Evolutionary conservation across 2,329 filamentous ascomycete species (phyloP).

Genomic region (Phaeosphaeria sp.): DNA sequence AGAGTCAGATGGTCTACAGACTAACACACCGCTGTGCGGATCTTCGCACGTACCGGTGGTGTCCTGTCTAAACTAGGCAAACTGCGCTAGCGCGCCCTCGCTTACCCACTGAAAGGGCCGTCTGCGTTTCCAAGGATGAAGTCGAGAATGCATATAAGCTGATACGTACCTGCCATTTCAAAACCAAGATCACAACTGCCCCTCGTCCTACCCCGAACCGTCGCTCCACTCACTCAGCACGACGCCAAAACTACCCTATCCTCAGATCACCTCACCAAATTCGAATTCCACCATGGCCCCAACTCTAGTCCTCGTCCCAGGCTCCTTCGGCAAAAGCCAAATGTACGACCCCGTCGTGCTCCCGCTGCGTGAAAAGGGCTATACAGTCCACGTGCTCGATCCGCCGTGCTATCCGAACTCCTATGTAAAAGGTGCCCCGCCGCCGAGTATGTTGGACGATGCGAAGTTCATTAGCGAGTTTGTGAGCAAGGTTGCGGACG

Average conservation of each 20-base stretch:
- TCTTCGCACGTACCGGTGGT: background rate
- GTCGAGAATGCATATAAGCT: too few species aligned
- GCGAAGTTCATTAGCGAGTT: constrained; percentile 34
- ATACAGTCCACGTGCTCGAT: constrained; percentile 19
- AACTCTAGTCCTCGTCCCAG: constrained; percentile 31
- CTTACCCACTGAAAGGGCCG: background rate
- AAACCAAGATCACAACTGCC: too few species aligned
- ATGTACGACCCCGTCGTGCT: constrained; percentile 23
- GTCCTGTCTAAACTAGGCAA: background rate
- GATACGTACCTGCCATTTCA: too few species aligned
- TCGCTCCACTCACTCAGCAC: too few species aligned
- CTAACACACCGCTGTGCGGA: background rate
- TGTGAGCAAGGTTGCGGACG: constrained; percentile 28
- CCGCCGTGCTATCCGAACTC: constrained; percentile 18
- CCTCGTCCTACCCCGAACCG: too few species aligned
- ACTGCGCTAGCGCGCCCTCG: background rate
- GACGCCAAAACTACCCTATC: too few species aligned
- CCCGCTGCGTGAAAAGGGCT: constrained; percentile 17
- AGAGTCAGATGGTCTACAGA: background rate
- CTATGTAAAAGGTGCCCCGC: constrained; percentile 8
- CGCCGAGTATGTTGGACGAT: constrained; percentile 38
- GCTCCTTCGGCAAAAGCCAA: constrained; percentile 26
- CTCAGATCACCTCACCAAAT: background rate
- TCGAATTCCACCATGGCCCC: constrained; percentile 15
- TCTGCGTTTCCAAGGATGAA: too few species aligned